These are phyloP conservation scores for Bullera alba DNA, from an alignment of 768 basidiomycete genomes.

Conservation along the genomic window DNA sequence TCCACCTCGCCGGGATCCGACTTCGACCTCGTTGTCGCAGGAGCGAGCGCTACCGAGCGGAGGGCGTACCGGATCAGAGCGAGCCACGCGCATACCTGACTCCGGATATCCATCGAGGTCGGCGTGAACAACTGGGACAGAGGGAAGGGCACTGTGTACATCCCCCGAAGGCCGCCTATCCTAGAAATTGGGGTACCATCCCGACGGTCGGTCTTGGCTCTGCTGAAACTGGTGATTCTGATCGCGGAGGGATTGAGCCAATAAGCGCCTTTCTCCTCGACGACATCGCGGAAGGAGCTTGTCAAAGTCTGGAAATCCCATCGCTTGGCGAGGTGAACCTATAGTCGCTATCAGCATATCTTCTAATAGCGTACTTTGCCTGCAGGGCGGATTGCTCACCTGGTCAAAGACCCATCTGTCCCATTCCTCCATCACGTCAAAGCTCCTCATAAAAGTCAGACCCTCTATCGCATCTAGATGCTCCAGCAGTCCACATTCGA, in stretches of 20 bases:
- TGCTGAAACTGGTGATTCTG: constrained; percentile 10
- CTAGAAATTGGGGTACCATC: too few species aligned
- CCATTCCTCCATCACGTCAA: constrained; percentile 28
- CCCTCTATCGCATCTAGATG: constrained; percentile 41
- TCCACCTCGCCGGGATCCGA: too few species aligned
- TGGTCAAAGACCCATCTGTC: constrained; percentile 15
- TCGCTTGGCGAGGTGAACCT: constrained; percentile 5
- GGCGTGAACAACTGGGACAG: constrained; percentile 34
- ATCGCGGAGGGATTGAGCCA: constrained; percentile 34
- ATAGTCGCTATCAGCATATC: constrained; percentile 1
- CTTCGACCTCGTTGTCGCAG: too few species aligned
- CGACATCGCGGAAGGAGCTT: constrained; percentile 19
- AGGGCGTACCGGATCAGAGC: constrained; percentile 27
- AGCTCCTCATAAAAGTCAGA: constrained; percentile 12
- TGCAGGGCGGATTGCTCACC: constrained; percentile 7
- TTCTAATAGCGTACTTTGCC: background rate
- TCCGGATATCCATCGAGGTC: constrained; percentile 26
- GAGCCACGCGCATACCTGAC: constrained; percentile 31
- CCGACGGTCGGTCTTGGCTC: constrained; percentile 3
- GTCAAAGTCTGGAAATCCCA: constrained; percentile 35
- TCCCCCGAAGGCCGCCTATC: constrained; percentile 5
- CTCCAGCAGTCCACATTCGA: constrained; percentile 32
- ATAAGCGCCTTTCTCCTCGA: constrained; percentile 5
- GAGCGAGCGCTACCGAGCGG: too few species aligned
- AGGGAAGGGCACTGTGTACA: constrained; percentile 35